A percentile compares a stretch with the other conserved stretches of the same genome.
These are phyloP conservation scores for Penicillium brasilianum DNA, from an alignment of 2,329 filamentous ascomycete species.

Conservation along the genomic window DNA sequence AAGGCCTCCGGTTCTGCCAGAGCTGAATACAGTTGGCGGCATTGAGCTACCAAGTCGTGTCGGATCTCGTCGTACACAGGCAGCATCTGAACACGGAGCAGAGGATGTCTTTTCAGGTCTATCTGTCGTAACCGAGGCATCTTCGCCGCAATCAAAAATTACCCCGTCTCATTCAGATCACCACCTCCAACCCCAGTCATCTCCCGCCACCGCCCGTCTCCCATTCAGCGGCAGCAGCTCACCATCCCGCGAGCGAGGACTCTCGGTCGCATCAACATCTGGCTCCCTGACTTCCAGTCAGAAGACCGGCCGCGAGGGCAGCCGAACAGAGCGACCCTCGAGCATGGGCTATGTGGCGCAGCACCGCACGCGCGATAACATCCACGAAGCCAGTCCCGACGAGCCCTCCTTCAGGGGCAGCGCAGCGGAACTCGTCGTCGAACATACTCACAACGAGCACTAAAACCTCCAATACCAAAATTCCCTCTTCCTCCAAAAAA, in stretches of 20 bases:
- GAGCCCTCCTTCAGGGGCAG: slow-evolving; percentile 47
- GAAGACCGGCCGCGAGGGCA: slow-evolving; percentile 34
- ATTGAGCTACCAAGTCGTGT: slow-evolving; percentile 69
- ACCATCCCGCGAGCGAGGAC: slow-evolving; percentile 41
- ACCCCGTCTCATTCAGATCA: slow-evolving; percentile 21
- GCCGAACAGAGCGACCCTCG: slow-evolving; percentile 47
- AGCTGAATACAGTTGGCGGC: slow-evolving; percentile 62
- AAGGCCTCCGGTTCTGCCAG: slow-evolving; percentile 59
- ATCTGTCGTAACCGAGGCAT: slow-evolving; percentile 28
- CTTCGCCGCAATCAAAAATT: slow-evolving; percentile 20
- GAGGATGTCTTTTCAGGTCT: slow-evolving; percentile 23
- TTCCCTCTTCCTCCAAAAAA: slow-evolving; percentile 3
- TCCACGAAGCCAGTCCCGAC: slow-evolving; percentile 49
- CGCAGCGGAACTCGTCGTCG: slow-evolving; percentile 52
- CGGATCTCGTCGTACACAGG: slow-evolving; percentile 62
- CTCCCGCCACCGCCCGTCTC: slow-evolving; percentile 43
- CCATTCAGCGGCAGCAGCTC: slow-evolving; percentile 49
- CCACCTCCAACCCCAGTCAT: slow-evolving; percentile 35
- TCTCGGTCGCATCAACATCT: slow-evolving; percentile 46
- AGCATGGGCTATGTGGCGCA: slow-evolving; percentile 58
- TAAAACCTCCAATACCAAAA: slow-evolving; percentile 9
- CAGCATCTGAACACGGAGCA: slow-evolving; percentile 32
- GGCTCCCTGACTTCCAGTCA: slow-evolving; percentile 45
- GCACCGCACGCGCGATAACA: slow-evolving; percentile 55
- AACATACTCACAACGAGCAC: slow-evolving; percentile 29